A percentile compares a stretch with the other conserved stretches of the same genome.
These are phyloP conservation scores for Mucor mucedo DNA, from an alignment of 371 early-diverging fungal species.

Conservation along the genomic window DNA sequence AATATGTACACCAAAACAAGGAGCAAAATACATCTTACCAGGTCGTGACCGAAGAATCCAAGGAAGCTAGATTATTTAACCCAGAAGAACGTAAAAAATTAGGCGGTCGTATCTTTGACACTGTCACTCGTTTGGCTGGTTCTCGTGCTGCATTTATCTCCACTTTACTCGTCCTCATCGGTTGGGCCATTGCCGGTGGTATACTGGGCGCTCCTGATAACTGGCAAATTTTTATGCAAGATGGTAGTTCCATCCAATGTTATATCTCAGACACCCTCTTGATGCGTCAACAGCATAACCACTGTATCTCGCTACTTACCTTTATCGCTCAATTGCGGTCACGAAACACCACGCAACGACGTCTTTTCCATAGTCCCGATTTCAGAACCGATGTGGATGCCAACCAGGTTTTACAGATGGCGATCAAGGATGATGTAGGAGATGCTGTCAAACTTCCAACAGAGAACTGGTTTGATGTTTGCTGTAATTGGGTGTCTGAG, in stretches of 20 bases:
- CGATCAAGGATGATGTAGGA: conserved; percentile 12
- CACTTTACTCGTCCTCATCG: conserved; percentile 10
- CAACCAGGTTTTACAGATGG: neutral
- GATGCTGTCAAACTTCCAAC: conserved; percentile 22
- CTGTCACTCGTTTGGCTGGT: conserved; percentile 20
- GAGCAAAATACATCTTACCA: neutral
- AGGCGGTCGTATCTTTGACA: conserved; percentile 19
- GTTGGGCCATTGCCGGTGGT: conserved; percentile 25
- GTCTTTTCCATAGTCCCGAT: neutral
- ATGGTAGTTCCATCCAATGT: conserved; percentile 30
- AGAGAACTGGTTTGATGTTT: conserved; percentile 19
- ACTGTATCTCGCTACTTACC: conserved; percentile 10
- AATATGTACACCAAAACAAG: neutral
- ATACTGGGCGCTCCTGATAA: conserved; percentile 20
- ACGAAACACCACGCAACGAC: conserved; percentile 7
- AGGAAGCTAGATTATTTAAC: conserved; percentile 5
- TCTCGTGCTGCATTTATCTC: conserved; percentile 19
- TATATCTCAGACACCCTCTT: conserved; percentile 31
- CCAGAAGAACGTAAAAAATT: conserved; percentile 1
- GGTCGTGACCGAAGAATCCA: conserved; percentile 4
- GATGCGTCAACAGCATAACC: conserved; percentile 33
- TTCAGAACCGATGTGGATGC: too few relatives aligned
- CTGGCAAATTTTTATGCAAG: conserved; percentile 36
- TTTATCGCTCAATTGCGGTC: conserved; percentile 25
- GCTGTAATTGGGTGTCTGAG: conserved; percentile 21